Percentiles rank a stretch among this genome's conserved stretches.
Evolutionary conservation across 2,329 filamentous ascomycete genomes (phyloP).

Genomic region (Blumeria hordei): DNA sequence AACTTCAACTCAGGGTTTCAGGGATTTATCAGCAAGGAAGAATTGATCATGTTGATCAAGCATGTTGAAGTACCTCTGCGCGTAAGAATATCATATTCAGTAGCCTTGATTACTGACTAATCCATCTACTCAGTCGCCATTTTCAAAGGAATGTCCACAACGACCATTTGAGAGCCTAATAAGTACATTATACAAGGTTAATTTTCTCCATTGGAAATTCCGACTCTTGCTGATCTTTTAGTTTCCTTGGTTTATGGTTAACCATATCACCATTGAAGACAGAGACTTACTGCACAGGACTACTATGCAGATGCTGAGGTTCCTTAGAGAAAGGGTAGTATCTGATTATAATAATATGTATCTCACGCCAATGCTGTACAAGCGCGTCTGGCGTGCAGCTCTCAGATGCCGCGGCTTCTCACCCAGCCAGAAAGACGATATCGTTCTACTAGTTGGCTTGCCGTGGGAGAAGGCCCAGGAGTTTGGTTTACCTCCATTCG

Average conservation of each 20-base stretch:
- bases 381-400: constrained; percentile 26
- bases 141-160: constrained; percentile 34
- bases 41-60: constrained; percentile 38
- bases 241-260: constrained; percentile 35
- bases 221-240: constrained; percentile 13
- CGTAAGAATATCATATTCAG: constrained; percentile 20
- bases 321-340: constrained; percentile 21
- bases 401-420: constrained; percentile 37
- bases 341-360: constrained; percentile 19
- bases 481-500: constrained; percentile 24
- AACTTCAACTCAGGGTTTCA: constrained; percentile 27
- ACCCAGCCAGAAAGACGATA: constrained; percentile 33
- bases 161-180: constrained; percentile 41
- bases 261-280: constrained; percentile 31
- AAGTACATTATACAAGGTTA: constrained; percentile 22
- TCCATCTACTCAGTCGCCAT: constrained; percentile 25
- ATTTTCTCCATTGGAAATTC: background rate
- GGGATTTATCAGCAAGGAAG: constrained; percentile 35
- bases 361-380: constrained; percentile 27
- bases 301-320: constrained; percentile 23
- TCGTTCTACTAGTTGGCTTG: constrained; percentile 22
- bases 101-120: background rate
- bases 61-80: constrained; percentile 35
- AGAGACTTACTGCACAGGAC: constrained; percentile 27
- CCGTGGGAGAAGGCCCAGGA: constrained; percentile 14